Evolutionary conservation across 1,284 basidiomycete species (phyloP).

Genomic region (Cutaneotrichosporon cutaneum): DNA sequence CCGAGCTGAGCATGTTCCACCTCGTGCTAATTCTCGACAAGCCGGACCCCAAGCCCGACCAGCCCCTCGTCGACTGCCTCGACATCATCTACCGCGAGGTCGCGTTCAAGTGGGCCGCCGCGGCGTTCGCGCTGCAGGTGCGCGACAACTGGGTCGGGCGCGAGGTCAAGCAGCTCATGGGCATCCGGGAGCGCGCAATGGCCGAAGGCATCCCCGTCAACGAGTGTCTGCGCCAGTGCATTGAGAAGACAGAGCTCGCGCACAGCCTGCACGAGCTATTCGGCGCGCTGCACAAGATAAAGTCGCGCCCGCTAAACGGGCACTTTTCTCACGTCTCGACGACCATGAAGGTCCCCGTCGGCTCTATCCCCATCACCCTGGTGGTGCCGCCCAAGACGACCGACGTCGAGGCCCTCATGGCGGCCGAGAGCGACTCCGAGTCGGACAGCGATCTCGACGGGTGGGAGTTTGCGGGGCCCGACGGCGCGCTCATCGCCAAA

Average conservation of each 20-base stretch:
- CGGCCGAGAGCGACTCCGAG: slow-evolving; percentile 58
- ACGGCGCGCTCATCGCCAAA: slow-evolving; percentile 17
- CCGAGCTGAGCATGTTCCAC: slow-evolving; percentile 76
- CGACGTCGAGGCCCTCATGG: slow-evolving; percentile 34
- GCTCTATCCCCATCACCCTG: slow-evolving; percentile 71
- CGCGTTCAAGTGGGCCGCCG: slow-evolving; percentile 81
- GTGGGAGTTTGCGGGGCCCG: slow-evolving; percentile 16
- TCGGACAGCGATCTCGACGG: slow-evolving; percentile 56
- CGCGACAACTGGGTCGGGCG: slow-evolving; percentile 74
- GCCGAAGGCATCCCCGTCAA: slow-evolving; percentile 30
- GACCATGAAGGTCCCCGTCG: slow-evolving; percentile 71
- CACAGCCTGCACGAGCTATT: slow-evolving; percentile 70
- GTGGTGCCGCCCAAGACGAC: slow-evolving; percentile 66
- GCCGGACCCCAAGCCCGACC: slow-evolving; percentile 67
- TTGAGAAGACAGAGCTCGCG: slow-evolving; percentile 68
- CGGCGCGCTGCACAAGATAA: slow-evolving; percentile 38
- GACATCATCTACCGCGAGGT: slow-evolving; percentile 76
- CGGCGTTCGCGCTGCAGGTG: slow-evolving; percentile 82
- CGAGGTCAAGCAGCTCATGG: slow-evolving; percentile 68
- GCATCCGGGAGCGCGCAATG: slow-evolving; percentile 63
- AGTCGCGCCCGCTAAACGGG: slow-evolving; percentile 64
- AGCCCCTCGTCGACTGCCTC: slow-evolving; percentile 64
- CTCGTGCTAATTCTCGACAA: slow-evolving; percentile 83
- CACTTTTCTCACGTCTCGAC: slow-evolving; percentile 55
- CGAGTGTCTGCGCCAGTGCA: slow-evolving; percentile 36